Evolutionary conservation across 805 yeast species (phyloP).

Genomic region (Saccharomycopsis malanga): DNA sequence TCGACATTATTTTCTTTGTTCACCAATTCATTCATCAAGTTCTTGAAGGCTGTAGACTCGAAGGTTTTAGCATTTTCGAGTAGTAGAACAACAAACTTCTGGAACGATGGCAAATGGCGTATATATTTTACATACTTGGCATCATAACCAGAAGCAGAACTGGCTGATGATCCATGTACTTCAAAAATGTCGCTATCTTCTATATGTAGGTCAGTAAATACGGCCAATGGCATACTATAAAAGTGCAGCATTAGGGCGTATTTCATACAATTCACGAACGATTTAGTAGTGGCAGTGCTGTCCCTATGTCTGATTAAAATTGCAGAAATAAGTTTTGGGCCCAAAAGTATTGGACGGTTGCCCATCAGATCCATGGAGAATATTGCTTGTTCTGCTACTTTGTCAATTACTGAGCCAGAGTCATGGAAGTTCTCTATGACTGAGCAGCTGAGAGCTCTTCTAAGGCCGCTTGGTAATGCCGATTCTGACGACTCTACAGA

Average conservation of each 20-base stretch:
- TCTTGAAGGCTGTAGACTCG: background rate
- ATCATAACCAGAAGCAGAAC: too few species aligned
- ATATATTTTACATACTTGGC: background rate
- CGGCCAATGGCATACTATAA: constrained; percentile 7
- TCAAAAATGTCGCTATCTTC: background rate
- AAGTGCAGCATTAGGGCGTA: constrained; percentile 16
- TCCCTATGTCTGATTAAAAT: background rate
- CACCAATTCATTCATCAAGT: background rate
- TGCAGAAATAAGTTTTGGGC: constrained; percentile 8
- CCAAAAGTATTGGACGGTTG: constrained; percentile 3
- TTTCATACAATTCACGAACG: constrained; percentile 12
- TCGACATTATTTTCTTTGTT: background rate
- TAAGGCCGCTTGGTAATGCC: background rate
- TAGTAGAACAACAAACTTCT: constrained; percentile 5
- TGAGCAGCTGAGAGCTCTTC: constrained; percentile 5
- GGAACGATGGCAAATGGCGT: constrained; percentile 12
- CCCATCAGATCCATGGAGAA: background rate
- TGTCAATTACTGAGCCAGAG: constrained; percentile 1
- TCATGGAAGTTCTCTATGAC: constrained; percentile 5
- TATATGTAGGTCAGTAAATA: constrained; percentile 28
- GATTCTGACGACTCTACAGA: constrained; percentile 9
- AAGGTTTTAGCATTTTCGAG: background rate
- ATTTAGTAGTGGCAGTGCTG: background rate
- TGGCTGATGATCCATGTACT: too few species aligned
- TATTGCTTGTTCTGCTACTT: constrained; percentile 3